Percentiles rank a stretch among this genome's conserved stretches.
These are phyloP conservation scores for Trypanosoma cruzi DNA, from an alignment of 208 protist genomes.

Conservation along the genomic window DNA sequence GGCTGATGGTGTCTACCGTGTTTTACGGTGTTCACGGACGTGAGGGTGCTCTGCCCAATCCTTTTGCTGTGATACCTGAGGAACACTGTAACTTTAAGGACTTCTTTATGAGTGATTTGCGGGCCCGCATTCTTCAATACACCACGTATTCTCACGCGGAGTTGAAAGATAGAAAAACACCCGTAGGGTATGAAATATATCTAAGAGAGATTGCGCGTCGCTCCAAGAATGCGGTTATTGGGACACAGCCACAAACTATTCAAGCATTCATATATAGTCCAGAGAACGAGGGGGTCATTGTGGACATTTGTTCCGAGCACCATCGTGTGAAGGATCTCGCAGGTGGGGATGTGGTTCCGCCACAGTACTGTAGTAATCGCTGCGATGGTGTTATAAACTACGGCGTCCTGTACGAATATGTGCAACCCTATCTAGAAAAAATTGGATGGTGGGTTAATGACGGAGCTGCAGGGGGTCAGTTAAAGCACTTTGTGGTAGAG, in stretches of 20 bases:
- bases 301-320: conserved; percentile 72
- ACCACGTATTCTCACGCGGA: conserved; percentile 28
- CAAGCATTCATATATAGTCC: conserved; percentile 73
- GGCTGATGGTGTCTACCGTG: conserved; percentile 66
- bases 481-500: conserved; percentile 13
- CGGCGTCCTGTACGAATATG: conserved; percentile 78
- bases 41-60: conserved; percentile 29
- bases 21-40: conserved; percentile 58
- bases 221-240: conserved; percentile 29
- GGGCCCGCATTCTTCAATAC: conserved; percentile 73
- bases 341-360: conserved; percentile 40
- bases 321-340: conserved; percentile 56
- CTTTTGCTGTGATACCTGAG: conserved; percentile 59
- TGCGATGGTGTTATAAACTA: conserved; percentile 70
- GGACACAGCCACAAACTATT: conserved; percentile 14
- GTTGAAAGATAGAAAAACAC: background rate
- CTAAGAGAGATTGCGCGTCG: conserved; percentile 21
- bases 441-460: conserved; percentile 34
- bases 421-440: conserved; percentile 52
- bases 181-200: conserved; percentile 17
- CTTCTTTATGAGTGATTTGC: conserved; percentile 86
- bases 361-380: conserved; percentile 72
- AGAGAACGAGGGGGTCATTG: conserved; percentile 54
- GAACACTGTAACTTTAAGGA: conserved; percentile 90
- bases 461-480: background rate